phyloP scores from a whole-genome alignment of 306 rosid species.

The Astragalus membranaceus region DNA sequence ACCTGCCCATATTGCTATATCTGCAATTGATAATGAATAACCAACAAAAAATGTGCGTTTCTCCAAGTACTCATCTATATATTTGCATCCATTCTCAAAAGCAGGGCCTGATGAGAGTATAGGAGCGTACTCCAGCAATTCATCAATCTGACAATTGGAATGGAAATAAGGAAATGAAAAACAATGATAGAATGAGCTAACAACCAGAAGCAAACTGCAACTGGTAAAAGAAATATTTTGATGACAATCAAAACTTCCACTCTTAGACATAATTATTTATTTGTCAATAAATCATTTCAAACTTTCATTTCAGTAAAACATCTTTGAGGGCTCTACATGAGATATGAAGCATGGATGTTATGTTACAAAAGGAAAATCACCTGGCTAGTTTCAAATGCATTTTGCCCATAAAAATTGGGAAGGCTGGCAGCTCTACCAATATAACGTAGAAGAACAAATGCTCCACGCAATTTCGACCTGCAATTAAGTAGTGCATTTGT shows the following conservation, averaged over 20 bases:
- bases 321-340: not conserved
- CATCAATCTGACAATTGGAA: constrained; percentile 52
- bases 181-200: not conserved
- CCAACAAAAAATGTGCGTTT: constrained; percentile 54
- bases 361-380: constrained; percentile 32
- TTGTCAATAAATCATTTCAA: not conserved
- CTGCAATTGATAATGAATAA: constrained; percentile 66
- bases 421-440: constrained; percentile 46
- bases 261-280: too few species aligned
- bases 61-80: constrained; percentile 61
- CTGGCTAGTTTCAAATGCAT: constrained; percentile 57
- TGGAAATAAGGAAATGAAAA: not conserved
- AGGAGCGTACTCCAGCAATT: constrained; percentile 79
- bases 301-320: constrained; percentile 9
- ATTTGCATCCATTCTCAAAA: constrained; percentile 74
- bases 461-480: constrained; percentile 64
- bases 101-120: constrained; percentile 65
- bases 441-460: constrained; percentile 55
- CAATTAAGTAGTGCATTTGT: not conserved
- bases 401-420: constrained; percentile 61
- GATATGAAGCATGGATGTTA: not conserved
- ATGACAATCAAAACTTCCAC: not conserved
- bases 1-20: constrained; percentile 78
- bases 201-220: not conserved
- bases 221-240: not conserved